Evolutionary conservation across 176 grass and related monocot species (phyloP).

Genomic region (Pontederia paniculata): DNA sequence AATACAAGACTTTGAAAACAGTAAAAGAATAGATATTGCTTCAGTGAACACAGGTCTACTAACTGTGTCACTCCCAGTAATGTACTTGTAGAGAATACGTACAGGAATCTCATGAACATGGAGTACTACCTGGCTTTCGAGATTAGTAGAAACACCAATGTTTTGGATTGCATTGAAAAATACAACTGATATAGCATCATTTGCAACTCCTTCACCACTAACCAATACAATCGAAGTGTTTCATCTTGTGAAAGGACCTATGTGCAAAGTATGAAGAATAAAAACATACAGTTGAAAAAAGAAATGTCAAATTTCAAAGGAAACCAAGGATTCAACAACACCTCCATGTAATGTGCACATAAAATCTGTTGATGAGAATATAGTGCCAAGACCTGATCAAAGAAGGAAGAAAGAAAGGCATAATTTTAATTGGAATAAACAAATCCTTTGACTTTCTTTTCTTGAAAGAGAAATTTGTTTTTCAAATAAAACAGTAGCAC

Average conservation of each 20-base stretch:
- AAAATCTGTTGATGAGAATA: constrained; percentile 86
- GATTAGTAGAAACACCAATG: constrained; percentile 35
- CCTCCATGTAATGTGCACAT: constrained; percentile 76
- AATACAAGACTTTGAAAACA: too few relatives aligned
- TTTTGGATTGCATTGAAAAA: constrained; percentile 87
- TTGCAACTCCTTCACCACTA: constrained; percentile 93
- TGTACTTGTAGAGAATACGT: constrained; percentile 62
- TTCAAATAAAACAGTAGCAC: background rate
- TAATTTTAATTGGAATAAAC: background rate
- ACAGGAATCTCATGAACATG: constrained; percentile 66
- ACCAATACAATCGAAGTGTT: constrained; percentile 70
- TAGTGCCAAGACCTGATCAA: constrained; percentile 57
- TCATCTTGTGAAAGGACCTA: constrained; percentile 90
- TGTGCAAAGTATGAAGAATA: constrained; percentile 3
- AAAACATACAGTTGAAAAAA: background rate
- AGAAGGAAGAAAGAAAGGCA: background rate
- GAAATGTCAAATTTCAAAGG: background rate
- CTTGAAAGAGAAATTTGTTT: background rate
- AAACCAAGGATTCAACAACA: background rate
- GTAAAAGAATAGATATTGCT: too few relatives aligned
- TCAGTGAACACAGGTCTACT: too few relatives aligned
- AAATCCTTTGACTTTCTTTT: background rate
- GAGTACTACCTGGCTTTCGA: constrained; percentile 33
- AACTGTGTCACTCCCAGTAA: too few relatives aligned
- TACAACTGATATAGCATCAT: constrained; percentile 77